Conservation (phyloP, 176 grass and related monocot genomes). For the Rhynchospora pubera region DNA sequence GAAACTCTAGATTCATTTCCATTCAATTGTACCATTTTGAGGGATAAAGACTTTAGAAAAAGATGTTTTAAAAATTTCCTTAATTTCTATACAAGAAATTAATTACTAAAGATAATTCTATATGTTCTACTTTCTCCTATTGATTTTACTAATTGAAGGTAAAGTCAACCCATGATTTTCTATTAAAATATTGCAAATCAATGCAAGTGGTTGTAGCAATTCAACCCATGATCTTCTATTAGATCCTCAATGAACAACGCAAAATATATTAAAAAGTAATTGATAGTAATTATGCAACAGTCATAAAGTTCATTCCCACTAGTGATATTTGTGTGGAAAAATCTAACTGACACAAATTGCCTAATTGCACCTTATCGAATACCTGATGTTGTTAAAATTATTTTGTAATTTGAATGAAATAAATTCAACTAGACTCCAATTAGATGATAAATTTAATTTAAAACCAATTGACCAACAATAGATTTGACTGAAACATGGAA, state of each 20-base stretch:
- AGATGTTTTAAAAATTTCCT: background rate
- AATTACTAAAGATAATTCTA: background rate
- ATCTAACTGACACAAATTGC: background rate
- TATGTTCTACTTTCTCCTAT: background rate
- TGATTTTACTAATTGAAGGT: background rate
- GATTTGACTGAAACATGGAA: background rate
- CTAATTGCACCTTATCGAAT: background rate
- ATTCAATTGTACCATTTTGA: background rate
- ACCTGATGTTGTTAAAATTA: background rate
- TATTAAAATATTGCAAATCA: background rate
- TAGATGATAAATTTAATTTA: background rate
- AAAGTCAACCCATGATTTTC: background rate
- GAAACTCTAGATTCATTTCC: conserved; percentile 7
- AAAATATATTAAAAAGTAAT: background rate
- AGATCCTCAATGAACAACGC: background rate
- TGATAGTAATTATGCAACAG: background rate
- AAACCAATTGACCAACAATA: background rate
- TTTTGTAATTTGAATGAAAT: conserved; percentile 1
- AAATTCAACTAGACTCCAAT: background rate
- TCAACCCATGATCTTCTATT: too few relatives aligned
- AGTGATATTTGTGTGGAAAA: background rate
- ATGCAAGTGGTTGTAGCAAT: background rate
- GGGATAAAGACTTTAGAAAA: background rate
- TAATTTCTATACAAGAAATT: background rate
- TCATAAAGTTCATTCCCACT: background rate